Base-by-base conservation (phyloP, 306 rosid genomes). In the Ceratonia siliqua region DNA sequence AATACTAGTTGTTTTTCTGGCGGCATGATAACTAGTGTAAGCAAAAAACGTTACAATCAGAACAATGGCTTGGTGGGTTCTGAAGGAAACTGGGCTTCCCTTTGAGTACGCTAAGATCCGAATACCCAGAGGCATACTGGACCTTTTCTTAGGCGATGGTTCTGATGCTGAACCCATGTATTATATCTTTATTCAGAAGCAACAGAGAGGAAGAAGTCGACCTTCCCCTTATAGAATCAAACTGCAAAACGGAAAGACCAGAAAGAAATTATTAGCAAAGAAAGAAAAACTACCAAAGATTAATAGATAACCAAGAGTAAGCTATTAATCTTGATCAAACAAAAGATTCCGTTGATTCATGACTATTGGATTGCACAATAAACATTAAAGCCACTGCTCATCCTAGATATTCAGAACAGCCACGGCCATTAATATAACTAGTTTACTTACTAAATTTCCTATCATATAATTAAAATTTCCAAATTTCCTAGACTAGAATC, bases 1-100 rank as follows among this genome's bases (percentile, higher is more conserved):
- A 73, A 94, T 87, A 57, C 98, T 94, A 0, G 96, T 88, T 41
- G 98, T 91, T 85, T 94, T 94, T 69, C 98, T 42, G 12, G 98
- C 86, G 15, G 98, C 94, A 57, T 94, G 98, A 70, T 89, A 91
- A 78, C 93, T 86, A 33, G 98, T 80, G 66, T 94, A 94, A 22
- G 98, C 97, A 1, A 94, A 41, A 79, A 94, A 94, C 5, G 98
- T 94, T 25, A 91, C 82, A 61, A 91, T 76, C 50, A 94, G 74
- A 81, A 94, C 97, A 30, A 91, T 82, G 49, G 75, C 84, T 84
- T 94, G 98, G 79, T 89, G 90, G 67, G 94, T 83, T 85, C 87
- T 89, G 87, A 69, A 91, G 67, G 98, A 94, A 77, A 91, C 58
- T 2, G 82, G 81, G 17, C 88, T 77, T 77, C 82, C 87, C 65